phyloP scores from a whole-genome alignment of 106 monocot genomes.

The Dendrobium catenatum region DNA sequence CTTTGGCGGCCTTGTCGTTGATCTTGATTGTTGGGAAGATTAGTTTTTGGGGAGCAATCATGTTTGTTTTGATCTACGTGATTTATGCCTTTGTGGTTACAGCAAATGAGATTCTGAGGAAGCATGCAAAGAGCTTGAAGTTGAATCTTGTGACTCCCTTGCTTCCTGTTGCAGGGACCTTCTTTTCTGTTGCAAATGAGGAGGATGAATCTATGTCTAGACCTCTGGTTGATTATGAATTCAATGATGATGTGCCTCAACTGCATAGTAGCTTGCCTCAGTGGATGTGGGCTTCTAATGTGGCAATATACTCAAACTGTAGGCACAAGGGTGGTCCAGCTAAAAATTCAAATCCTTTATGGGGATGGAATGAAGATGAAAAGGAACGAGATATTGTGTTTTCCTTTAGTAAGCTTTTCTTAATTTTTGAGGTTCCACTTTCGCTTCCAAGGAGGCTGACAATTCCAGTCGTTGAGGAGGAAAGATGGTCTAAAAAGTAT shows the following conservation, averaged over 20 bases:
- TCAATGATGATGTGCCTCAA: slow-evolving; percentile 22
- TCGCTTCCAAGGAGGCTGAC: slow-evolving; percentile 76
- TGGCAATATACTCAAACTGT: slow-evolving; percentile 82
- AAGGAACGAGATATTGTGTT: slow-evolving; percentile 17
- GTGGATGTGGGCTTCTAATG: slow-evolving; percentile 94
- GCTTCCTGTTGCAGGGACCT: slow-evolving; percentile 67
- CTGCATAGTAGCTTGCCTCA: slow-evolving; percentile 55
- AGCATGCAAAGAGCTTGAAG: slow-evolving; percentile 59
- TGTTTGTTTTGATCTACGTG: slow-evolving; percentile 68
- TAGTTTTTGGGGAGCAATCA: slow-evolving; percentile 56
- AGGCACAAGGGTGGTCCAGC: slow-evolving; percentile 14
- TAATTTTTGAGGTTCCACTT: slow-evolving; percentile 60
- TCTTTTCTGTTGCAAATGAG: slow-evolving; percentile 48
- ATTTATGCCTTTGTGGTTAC: slow-evolving; percentile 71
- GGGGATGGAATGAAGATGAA: slow-evolving; percentile 57
- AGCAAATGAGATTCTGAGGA: slow-evolving; percentile 69
- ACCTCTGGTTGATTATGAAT: slow-evolving; percentile 46
- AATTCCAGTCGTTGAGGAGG: slow-evolving; percentile 81
- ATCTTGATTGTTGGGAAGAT: slow-evolving; percentile 68
- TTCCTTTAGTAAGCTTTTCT: slow-evolving; percentile 36
- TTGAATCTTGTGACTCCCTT: slow-evolving; percentile 70
- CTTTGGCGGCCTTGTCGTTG: slow-evolving; percentile 41
- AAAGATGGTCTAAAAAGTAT: slow-evolving; percentile 84
- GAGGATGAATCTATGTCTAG: slow-evolving; percentile 66
- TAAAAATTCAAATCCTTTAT: slow-evolving; percentile 34